Conservation (phyloP, 2,329 filamentous ascomycete species). For the Colletotrichum somersetense region DNA sequence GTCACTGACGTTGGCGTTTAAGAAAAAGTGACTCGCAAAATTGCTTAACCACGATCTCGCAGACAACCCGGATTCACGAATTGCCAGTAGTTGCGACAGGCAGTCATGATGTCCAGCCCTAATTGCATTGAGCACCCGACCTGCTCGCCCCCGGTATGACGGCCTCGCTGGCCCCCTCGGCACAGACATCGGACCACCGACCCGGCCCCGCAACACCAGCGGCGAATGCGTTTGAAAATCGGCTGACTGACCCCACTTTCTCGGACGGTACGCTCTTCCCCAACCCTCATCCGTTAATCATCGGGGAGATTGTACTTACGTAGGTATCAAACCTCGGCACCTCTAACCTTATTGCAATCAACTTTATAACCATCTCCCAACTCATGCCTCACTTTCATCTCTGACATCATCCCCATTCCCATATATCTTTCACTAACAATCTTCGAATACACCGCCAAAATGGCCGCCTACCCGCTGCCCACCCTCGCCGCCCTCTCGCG, state of each 20-base stretch:
- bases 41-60: background rate
- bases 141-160: no score
- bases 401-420: background rate
- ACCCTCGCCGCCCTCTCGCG: background rate
- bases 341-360: background rate
- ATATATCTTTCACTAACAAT: background rate
- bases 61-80: background rate
- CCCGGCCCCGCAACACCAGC: background rate
- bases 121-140: no score
- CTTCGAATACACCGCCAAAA: background rate
- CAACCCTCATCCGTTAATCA: background rate
- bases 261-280: slow-evolving; percentile 10
- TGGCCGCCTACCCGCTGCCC: background rate
- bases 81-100: background rate
- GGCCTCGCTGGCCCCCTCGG: no score
- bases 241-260: slow-evolving; percentile 13
- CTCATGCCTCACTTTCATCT: background rate
- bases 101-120: background rate
- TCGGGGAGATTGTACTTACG: no score
- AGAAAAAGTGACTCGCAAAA: background rate
- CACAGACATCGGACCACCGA: background rate
- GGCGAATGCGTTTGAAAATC: background rate
- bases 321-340: background rate
- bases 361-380: background rate
- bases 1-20: no score